Evolutionary conservation across 2,329 filamentous ascomycete species (phyloP).

Genomic region (Thielaviopsis musarum): DNA sequence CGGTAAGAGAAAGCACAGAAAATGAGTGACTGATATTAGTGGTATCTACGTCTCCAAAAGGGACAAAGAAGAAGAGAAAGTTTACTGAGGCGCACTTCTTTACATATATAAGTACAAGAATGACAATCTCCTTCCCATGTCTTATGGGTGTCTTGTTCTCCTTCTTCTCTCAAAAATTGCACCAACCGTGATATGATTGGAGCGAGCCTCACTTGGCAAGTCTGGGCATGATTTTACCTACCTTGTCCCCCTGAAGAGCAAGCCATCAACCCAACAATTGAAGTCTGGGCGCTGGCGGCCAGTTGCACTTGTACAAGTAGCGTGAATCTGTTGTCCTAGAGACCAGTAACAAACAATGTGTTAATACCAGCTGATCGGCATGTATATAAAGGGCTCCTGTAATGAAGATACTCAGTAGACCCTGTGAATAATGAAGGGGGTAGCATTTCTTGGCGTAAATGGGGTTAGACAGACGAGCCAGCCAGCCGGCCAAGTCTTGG

Average conservation of each 20-base stretch:
- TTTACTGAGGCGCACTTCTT: neutral
- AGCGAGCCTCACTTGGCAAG: neutral
- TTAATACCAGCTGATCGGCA: neutral
- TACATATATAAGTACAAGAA: neutral
- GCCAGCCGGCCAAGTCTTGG: neutral
- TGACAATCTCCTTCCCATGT: neutral
- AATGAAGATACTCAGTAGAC: neutral
- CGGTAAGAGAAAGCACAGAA: neutral
- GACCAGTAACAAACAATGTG: neutral
- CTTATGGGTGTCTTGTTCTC: neutral
- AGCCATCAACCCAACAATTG: neutral
- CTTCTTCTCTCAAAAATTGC: neutral
- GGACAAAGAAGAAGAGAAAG: neutral
- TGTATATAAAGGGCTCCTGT: neutral
- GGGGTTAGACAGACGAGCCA: neutral
- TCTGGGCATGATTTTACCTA: constrained; percentile 1
- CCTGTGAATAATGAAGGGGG: neutral
- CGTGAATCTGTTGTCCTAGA: no score
- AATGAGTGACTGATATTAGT: neutral
- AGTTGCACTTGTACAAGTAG: neutral
- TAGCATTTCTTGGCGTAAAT: neutral
- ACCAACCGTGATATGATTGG: neutral
- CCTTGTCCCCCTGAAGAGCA: neutral
- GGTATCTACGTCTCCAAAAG: neutral
- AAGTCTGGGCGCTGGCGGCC: neutral